These are phyloP conservation scores for Penicillium sp. DNA, from an alignment of 2,329 filamentous ascomycete genomes.

Conservation along the genomic window DNA sequence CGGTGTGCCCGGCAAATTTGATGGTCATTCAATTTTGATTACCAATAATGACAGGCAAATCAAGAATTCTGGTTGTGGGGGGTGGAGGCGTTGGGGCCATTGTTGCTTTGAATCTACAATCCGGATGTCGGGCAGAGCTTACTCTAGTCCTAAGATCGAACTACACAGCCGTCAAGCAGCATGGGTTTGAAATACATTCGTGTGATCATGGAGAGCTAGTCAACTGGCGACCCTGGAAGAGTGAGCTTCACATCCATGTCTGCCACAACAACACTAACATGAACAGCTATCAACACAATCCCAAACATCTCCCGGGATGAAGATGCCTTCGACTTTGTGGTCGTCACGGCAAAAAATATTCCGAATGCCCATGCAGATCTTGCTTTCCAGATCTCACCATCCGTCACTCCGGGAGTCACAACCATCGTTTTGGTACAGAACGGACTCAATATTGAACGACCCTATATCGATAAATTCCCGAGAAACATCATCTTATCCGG, in stretches of 20 bases:
- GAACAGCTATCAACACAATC: constrained; percentile 48
- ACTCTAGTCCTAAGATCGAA: constrained; percentile 61
- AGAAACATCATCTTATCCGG: constrained; percentile 55
- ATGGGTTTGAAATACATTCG: constrained; percentile 4
- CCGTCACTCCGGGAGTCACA: constrained; percentile 53
- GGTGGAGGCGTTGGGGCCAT: constrained; percentile 61
- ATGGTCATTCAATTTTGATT: no score
- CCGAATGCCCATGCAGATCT: constrained; percentile 51
- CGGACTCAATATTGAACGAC: constrained; percentile 62
- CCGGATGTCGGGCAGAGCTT: constrained; percentile 52
- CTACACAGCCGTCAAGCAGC: constrained; percentile 32
- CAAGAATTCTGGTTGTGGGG: constrained; percentile 53
- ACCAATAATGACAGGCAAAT: neutral
- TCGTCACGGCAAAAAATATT: constrained; percentile 61
- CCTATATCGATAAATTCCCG: constrained; percentile 52
- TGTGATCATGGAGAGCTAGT: constrained; percentile 5
- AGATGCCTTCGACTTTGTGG: constrained; percentile 54
- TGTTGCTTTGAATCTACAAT: constrained; percentile 57
- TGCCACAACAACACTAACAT: neutral
- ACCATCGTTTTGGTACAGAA: constrained; percentile 62
- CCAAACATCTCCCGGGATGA: constrained; percentile 42
- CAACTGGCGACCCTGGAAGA: constrained; percentile 1
- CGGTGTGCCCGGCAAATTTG: no score
- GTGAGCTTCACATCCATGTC: neutral
- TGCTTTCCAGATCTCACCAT: constrained; percentile 48